Evolutionary conservation across 306 rosid species (phyloP).

Genomic region (Gillenia trifoliata): DNA sequence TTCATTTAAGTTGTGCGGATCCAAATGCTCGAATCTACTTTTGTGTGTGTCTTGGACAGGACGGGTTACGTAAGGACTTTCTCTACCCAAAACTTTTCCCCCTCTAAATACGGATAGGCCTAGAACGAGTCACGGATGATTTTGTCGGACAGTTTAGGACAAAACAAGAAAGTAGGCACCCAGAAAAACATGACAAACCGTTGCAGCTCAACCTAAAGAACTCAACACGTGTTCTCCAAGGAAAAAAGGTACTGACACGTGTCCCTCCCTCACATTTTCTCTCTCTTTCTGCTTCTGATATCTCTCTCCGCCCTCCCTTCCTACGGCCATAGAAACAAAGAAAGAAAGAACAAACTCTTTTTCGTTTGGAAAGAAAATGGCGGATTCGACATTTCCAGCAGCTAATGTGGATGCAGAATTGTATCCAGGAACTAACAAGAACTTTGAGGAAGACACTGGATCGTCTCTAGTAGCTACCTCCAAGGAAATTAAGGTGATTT

Average conservation of each 20-base stretch:
- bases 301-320: neutral
- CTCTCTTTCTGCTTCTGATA: neutral
- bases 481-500: conserved; percentile 40
- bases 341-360: neutral
- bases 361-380: conserved; percentile 31
- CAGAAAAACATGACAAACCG: neutral
- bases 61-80: no score
- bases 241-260: neutral
- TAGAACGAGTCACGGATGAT: conserved; percentile 15
- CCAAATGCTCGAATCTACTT: no score
- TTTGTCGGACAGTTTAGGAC: conserved; percentile 24
- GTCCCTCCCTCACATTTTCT: conserved; percentile 2
- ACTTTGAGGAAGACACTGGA: conserved; percentile 37
- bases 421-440: conserved; percentile 26
- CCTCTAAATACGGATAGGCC: neutral
- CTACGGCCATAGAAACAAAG: neutral
- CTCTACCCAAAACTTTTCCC: neutral
- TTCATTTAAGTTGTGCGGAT: no score
- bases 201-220: neutral
- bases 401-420: conserved; percentile 35
- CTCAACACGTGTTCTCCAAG: conserved; percentile 8
- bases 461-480: conserved; percentile 46
- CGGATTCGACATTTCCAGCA: conserved; percentile 35
- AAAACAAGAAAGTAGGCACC: neutral
- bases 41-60: no score